Base-by-base conservation (phyloP, 768 basidiomycete genomes). In the Boletus rubescentipes region DNA sequence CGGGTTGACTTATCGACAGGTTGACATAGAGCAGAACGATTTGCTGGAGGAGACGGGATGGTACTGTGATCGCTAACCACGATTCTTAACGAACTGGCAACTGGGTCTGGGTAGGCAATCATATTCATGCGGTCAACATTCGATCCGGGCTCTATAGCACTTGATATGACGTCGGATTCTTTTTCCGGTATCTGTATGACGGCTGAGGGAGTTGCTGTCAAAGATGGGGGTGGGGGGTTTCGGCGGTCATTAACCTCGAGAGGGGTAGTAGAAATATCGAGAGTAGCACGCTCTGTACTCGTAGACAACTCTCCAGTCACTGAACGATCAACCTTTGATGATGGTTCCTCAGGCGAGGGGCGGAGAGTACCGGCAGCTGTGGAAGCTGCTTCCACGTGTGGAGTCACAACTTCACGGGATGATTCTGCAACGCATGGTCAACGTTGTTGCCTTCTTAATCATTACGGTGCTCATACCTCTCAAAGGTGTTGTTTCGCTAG, bases 1-100 rank as follows among this genome's bases (percentile, higher is more conserved):
- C 72, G 66, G 9, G 81, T 74, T 11, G 81, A 77, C 46, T 74
- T 79, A 29, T 65, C 54, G 42, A 34, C 12, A 35, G 66, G 53
- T 34, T 56, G 68, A 43, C 29, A 54, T 23, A 54, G 35, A 31
- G 39, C 46, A 30, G 54, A 30, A 23, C 43, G 51, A 40, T 29
- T 49, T 39, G 52, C 10, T n/a, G 58, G 23, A 32, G 61, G 44
- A 40, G 43, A 23, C 32, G 59, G 51, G 35, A 49, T n/a, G 7
- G 58, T 49, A 21, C 64, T 64, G 50, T 62, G 66, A 46, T 69
- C 66, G 59, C 63, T 63, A 53, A 67, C 64, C 52, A 70, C 68
- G 20, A 70, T 62, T 57, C 47, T 66, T 20, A 61, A 53, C n/a
- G 64, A 58, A 46, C 42, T 53, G 34, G 46, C 10, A 35, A 30